phyloP scores from a whole-genome alignment of 768 basidiomycete species.

The Paxillus involutus region DNA sequence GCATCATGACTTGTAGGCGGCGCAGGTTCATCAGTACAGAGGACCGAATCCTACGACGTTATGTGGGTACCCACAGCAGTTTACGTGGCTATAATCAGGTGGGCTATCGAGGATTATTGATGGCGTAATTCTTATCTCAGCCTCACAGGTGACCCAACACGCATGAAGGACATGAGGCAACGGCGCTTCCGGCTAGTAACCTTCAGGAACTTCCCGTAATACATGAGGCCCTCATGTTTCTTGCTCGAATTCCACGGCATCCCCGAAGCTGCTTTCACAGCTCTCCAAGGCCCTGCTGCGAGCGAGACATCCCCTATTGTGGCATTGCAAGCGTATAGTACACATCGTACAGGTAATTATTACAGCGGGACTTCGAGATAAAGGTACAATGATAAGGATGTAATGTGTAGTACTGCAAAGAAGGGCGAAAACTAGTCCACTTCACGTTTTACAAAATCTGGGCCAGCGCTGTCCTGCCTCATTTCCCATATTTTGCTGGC shows the following conservation, averaged over 20 bases:
- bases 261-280: too few species aligned
- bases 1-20: conserved; percentile 6
- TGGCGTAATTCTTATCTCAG: background rate
- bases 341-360: too few species aligned
- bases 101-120: background rate
- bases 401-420: too few species aligned
- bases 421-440: too few species aligned
- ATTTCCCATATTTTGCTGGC: conserved; percentile 24
- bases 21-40: conserved; percentile 1
- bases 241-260: too few species aligned
- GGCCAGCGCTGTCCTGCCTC: conserved; percentile 17
- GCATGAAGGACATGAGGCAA: background rate
- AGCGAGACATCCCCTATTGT: too few species aligned
- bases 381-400: too few species aligned
- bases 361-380: too few species aligned
- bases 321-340: too few species aligned
- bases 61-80: background rate
- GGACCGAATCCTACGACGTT: background rate
- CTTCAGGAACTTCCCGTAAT: background rate
- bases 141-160: background rate
- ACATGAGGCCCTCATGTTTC: background rate
- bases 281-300: too few species aligned
- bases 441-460: conserved; percentile 27
- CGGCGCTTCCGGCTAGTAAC: background rate
- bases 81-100: background rate